These are phyloP conservation scores for Pyrrhoderma noxium DNA, from an alignment of 1,284 basidiomycete genomes.

Conservation along the genomic window DNA sequence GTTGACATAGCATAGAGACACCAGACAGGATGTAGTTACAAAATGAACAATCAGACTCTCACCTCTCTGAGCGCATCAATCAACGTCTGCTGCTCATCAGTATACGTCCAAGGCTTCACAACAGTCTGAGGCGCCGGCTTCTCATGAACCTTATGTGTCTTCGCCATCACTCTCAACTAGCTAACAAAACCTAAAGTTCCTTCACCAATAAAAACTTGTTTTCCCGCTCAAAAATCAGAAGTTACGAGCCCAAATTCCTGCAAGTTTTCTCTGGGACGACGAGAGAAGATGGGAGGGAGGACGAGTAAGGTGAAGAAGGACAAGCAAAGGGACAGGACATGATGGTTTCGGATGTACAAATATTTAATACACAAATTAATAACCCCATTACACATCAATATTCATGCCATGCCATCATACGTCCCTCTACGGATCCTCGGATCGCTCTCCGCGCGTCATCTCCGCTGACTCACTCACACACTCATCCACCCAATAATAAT, in stretches of 20 bases:
- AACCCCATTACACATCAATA: too few species aligned
- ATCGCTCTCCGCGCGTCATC: too few species aligned
- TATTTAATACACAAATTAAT: too few species aligned
- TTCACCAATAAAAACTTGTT: not conserved
- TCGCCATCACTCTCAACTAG: slow-evolving; percentile 24
- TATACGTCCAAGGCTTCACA: slow-evolving; percentile 53
- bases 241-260: not conserved
- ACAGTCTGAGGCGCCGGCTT: slow-evolving; percentile 36
- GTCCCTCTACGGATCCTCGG: too few species aligned
- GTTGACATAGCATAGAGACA: too few species aligned
- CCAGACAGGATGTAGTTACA: not conserved
- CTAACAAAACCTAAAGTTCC: not conserved
- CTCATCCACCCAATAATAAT: too few species aligned
- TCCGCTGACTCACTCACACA: too few species aligned
- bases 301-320: not conserved
- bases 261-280: slow-evolving; percentile 1
- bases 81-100: slow-evolving; percentile 52
- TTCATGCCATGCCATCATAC: too few species aligned
- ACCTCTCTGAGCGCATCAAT: slow-evolving; percentile 61
- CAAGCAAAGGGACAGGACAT: too few species aligned
- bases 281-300: not conserved
- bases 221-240: not conserved
- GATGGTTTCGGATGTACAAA: too few species aligned
- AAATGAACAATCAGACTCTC: slow-evolving; percentile 3
- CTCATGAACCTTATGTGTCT: slow-evolving; percentile 39